Percentiles rank a stretch among this genome's conserved stretches.
These are phyloP conservation scores for Fusarium keratoplasticum DNA, from an alignment of 2,329 filamentous ascomycete species.

Conservation along the genomic window DNA sequence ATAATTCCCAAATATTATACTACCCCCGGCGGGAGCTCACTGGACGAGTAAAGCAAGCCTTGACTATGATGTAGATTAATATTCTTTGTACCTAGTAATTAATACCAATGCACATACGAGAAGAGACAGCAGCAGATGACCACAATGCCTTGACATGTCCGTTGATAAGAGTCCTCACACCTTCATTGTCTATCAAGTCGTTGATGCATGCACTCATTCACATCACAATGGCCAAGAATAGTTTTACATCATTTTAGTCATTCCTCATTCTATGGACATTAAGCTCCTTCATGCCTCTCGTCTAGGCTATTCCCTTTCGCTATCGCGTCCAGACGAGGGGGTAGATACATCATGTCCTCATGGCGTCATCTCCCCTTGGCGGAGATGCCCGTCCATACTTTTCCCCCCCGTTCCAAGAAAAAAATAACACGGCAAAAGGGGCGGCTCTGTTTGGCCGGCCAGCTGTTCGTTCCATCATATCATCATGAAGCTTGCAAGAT, in stretches of 20 bases:
- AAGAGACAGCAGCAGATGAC: slow-evolving; percentile 4
- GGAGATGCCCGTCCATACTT: slow-evolving; percentile 2
- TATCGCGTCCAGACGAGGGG: slow-evolving; percentile 9
- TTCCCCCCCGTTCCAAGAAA: slow-evolving; percentile 25
- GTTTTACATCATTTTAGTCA: slow-evolving; percentile 36
- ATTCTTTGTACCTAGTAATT: slow-evolving; percentile 35
- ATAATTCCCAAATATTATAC: neutral
- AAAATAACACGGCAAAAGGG: slow-evolving; percentile 37
- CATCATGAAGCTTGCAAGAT: slow-evolving; percentile 42
- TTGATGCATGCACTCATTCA: neutral
- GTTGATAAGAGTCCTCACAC: neutral
- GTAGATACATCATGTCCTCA: slow-evolving; percentile 34
- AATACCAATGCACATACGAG: slow-evolving; percentile 23
- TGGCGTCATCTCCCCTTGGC: slow-evolving; percentile 17
- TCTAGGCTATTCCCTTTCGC: slow-evolving; percentile 9
- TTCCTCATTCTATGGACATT: slow-evolving; percentile 46
- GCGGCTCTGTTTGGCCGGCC: slow-evolving; percentile 43
- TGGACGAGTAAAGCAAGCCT: slow-evolving; percentile 13
- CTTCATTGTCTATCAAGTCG: neutral
- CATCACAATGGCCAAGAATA: neutral
- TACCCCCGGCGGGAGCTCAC: slow-evolving; percentile 26
- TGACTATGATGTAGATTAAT: slow-evolving; percentile 18
- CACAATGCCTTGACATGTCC: slow-evolving; percentile 1
- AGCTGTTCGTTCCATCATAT: slow-evolving; percentile 46
- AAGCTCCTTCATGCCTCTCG: slow-evolving; percentile 27